Evolutionary conservation across 2,329 filamentous ascomycete genomes (phyloP).

Genomic region (Aspergillus pseudoglaucus): DNA sequence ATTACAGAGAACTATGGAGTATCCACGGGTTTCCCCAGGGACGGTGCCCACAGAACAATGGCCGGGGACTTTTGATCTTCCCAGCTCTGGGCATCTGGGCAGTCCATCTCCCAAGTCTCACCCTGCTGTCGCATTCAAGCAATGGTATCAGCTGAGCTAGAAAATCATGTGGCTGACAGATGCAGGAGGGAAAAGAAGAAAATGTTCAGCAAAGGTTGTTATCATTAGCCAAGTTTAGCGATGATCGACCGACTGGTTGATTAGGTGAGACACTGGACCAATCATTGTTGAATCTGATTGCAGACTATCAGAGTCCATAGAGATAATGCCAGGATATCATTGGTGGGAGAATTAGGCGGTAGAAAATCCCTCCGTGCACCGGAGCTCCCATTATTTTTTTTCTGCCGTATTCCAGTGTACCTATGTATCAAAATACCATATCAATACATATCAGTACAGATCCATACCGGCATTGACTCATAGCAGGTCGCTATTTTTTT

Average conservation of each 20-base stretch:
- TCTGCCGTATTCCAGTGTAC: neutral
- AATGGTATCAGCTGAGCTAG: neutral
- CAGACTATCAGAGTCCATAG: neutral
- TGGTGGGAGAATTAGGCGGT: slow-evolving; percentile 9
- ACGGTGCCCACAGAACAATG: no score
- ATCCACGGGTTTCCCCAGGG: no score
- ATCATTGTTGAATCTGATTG: neutral
- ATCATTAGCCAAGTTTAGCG: neutral
- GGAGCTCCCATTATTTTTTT: slow-evolving; percentile 19
- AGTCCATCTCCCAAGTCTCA: neutral
- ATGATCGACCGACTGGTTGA: neutral
- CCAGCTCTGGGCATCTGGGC: neutral
- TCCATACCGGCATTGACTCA: slow-evolving; percentile 20
- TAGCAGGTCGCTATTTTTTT: slow-evolving; percentile 10
- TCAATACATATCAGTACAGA: neutral
- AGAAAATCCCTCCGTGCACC: slow-evolving; percentile 19
- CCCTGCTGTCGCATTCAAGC: neutral
- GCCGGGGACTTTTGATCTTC: no score
- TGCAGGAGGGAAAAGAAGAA: neutral
- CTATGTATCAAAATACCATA: neutral
- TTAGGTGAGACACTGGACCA: neutral
- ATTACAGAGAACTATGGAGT: no score
- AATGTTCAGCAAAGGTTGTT: neutral
- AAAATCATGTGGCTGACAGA: neutral
- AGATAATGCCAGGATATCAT: neutral